Evolutionary conservation across 257 asterid species (phyloP), one percentile per base, ranked within the genome.

Genomic region (Orobanche coerulescens): DNA sequence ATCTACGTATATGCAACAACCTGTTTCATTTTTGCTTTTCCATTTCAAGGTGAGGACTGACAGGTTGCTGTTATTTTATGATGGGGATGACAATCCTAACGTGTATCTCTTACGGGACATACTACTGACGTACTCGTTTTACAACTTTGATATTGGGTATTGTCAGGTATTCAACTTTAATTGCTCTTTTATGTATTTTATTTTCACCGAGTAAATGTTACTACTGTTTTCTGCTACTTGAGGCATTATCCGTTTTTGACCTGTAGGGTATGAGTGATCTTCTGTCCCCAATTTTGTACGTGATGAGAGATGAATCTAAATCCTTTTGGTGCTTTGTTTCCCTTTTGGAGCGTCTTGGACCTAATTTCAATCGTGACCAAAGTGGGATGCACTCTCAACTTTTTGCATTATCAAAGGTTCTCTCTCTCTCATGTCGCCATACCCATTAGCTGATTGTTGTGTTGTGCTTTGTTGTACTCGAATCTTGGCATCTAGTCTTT

Each of bases 201-300:
- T 31, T 37, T 55, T 50, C 15, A 12, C 57, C 18, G 20, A 13
- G 60, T 20, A 16, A 44, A n/a, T 36, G 9, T 22, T 52, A 12
- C 49, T 42, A 15, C 40, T 44, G 62, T 39, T 53, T 68, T 54
- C 47, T 68, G 63, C 66, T 54, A 47, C 58, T 65, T 51, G 56
- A 52, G 58, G 39, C 30, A 24, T 30, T 40, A 18, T 52, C 23
- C 71, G 25, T 73, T 47, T 62, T 64, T 67, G 23, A 19, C 70
- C 69, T 73, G 71, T 71, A 93, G 99, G 99, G 99, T 59, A 93
- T 93, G 99, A 93, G 97, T 78, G 99, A 93, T 87, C 95, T 93
- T 64, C 77, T 93, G 52, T 93, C 99, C 53, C 97, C 97, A 22
- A 86, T 93, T 72, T 70, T 89, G 71, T 86, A 74, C 82, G 92